Conservation (phyloP, 768 basidiomycete species). For the Coprinellus aureogranulatus region DNA sequence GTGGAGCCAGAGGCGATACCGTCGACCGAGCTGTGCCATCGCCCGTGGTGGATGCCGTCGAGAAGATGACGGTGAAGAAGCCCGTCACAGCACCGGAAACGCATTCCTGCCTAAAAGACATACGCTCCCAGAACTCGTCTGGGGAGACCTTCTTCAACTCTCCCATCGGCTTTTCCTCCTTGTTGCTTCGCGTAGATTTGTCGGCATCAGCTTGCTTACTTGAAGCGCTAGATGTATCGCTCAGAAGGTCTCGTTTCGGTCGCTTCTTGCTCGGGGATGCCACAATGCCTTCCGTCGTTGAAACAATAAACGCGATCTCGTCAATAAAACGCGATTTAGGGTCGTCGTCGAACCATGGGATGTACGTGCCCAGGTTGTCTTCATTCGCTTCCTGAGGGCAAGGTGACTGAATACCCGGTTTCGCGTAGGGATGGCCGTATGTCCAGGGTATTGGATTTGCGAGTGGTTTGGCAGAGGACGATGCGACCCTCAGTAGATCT, state of each 20-base stretch:
- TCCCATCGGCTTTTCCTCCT: conserved; percentile 43
- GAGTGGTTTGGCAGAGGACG: conserved; percentile 18
- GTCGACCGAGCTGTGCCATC: conserved; percentile 11
- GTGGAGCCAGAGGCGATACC: conserved; percentile 47
- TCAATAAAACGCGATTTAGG: conserved; percentile 93
- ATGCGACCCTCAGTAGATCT: conserved; percentile 47
- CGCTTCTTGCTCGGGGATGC: conserved; percentile 63
- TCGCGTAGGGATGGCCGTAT: conserved; percentile 80
- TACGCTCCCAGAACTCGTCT: conserved; percentile 95
- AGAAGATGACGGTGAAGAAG: conserved; percentile 75
- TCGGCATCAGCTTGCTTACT: conserved; percentile 20
- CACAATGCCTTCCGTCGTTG: conserved; percentile 45
- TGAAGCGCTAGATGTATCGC: conserved; percentile 12
- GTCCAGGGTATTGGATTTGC: conserved; percentile 44
- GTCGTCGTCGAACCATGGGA: conserved; percentile 95
- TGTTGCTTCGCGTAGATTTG: conserved; percentile 22
- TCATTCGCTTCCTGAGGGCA: conserved; percentile 35
- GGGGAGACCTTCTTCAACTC: conserved; percentile 58
- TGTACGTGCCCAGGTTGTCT: conserved; percentile 61
- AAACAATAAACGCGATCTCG: conserved; percentile 77
- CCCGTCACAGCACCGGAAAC: conserved; percentile 86
- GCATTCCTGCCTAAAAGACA: conserved; percentile 96
- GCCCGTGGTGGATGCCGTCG: conserved; percentile 22
- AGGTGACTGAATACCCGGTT: conserved; percentile 46
- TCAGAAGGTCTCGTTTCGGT: conserved; percentile 35